Percentiles rank a stretch among this genome's conserved stretches.
Conservation (phyloP, 2,329 filamentous ascomycete species). For the Lasiodiplodia sp. region DNA sequence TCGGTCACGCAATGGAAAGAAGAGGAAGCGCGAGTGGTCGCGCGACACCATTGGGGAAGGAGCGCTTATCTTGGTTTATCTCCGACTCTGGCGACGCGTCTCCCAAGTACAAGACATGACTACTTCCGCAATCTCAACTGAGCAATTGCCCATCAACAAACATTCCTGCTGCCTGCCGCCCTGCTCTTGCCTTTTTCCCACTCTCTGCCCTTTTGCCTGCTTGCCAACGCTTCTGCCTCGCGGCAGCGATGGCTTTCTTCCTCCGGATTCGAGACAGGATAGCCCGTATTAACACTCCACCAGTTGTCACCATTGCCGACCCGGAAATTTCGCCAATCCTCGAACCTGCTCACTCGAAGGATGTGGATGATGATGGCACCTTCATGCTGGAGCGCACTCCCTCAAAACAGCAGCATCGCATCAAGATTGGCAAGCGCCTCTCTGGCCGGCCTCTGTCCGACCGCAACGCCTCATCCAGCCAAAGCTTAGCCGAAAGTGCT, state of each 20-base stretch:
- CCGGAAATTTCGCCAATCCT: conserved; percentile 57
- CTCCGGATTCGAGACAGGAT: not conserved
- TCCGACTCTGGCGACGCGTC: conserved; percentile 6
- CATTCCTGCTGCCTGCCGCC: not conserved
- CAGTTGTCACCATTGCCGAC: conserved; percentile 57
- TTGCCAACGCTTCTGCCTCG: not conserved
- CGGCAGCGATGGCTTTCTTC: not conserved
- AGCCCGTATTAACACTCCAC: conserved; percentile 20
- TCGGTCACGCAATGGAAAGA: not conserved
- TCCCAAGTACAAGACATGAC: conserved; percentile 8
- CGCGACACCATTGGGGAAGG: conserved; percentile 24
- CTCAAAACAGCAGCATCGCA: conserved; percentile 45
- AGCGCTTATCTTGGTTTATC: conserved; percentile 25
- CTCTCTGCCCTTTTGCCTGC: not conserved
- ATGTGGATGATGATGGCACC: conserved; percentile 51
- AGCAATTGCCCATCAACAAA: conserved; percentile 3
- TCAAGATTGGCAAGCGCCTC: conserved; percentile 52
- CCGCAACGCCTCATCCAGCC: conserved; percentile 37
- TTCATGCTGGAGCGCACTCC: conserved; percentile 48
- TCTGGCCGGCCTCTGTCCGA: conserved; percentile 52
- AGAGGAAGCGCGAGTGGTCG: not conserved
- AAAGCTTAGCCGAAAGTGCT: conserved; percentile 28
- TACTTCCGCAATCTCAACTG: not conserved
- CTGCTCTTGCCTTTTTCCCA: not conserved
- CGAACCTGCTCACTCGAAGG: conserved; percentile 52